phyloP scores from a whole-genome alignment of 331 rosid species.

The Pyrus hybrid region DNA sequence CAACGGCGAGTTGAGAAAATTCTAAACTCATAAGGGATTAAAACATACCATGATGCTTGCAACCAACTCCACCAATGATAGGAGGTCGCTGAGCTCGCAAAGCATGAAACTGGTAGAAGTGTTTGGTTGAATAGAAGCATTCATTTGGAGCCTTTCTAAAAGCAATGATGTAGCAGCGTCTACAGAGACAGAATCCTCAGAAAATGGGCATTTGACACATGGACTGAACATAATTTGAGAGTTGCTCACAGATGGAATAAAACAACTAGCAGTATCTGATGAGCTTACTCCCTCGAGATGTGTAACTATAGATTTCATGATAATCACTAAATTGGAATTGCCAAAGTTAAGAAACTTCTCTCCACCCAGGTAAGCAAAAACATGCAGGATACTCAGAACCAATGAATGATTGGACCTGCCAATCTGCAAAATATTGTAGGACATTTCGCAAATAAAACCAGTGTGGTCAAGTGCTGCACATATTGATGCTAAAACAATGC shows the following conservation, averaged over 20 bases:
- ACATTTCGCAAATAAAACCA: constrained; percentile 49
- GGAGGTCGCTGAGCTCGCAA: constrained; percentile 39
- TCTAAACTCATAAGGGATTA: background rate
- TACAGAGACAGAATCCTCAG: constrained; percentile 42
- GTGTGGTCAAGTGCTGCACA: constrained; percentile 49
- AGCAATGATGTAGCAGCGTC: constrained; percentile 49
- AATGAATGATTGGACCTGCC: constrained; percentile 33
- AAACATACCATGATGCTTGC: constrained; percentile 60
- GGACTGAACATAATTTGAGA: constrained; percentile 29
- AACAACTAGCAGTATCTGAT: constrained; percentile 23
- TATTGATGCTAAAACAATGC: constrained; percentile 64
- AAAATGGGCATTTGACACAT: constrained; percentile 50
- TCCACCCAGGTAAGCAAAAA: constrained; percentile 66
- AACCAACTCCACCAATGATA: constrained; percentile 74
- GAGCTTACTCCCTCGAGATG: constrained; percentile 40
- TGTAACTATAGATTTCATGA: constrained; percentile 61
- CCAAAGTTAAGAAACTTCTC: constrained; percentile 35
- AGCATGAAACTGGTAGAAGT: constrained; percentile 9
- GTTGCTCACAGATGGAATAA: constrained; percentile 29
- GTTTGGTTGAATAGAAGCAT: constrained; percentile 22
- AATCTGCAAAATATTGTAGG: constrained; percentile 44
- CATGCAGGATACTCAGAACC: constrained; percentile 58
- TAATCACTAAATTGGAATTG: constrained; percentile 32
- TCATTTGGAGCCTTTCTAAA: constrained; percentile 34
- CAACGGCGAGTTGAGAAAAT: background rate